phyloP scores from a whole-genome alignment of 1,139 yeast genomes.

The Candida tropicalis region DNA sequence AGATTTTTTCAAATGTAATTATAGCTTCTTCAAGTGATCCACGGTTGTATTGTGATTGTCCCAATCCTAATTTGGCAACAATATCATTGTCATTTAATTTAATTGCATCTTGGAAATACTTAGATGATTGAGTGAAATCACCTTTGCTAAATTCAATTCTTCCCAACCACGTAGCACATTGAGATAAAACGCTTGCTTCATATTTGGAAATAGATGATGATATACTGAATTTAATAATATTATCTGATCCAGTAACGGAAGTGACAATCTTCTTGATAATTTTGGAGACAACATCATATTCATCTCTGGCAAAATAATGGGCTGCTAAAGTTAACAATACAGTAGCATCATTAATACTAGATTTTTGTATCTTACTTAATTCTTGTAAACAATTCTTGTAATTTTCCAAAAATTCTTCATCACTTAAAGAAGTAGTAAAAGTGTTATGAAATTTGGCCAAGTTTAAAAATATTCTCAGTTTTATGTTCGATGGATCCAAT shows the following conservation, averaged over 20 bases:
- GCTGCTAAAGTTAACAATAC: conserved; percentile 48
- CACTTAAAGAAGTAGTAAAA: conserved; percentile 59
- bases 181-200: conserved; percentile 57
- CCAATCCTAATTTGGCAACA: conserved; percentile 79
- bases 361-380: conserved; percentile 31
- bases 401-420: conserved; percentile 55
- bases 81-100: conserved; percentile 62
- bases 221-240: conserved; percentile 20
- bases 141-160: conserved; percentile 64
- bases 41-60: conserved; percentile 79
- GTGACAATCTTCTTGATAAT: conserved; percentile 56
- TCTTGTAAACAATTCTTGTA: conserved; percentile 50
- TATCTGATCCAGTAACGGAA: conserved; percentile 25
- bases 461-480: conserved; percentile 67
- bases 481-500: conserved; percentile 60
- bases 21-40: conserved; percentile 82
- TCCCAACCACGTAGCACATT: conserved; percentile 85
- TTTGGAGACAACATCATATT: conserved; percentile 58
- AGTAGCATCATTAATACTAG: conserved; percentile 34
- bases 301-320: conserved; percentile 63
- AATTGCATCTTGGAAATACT: conserved; percentile 71
- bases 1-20: conserved; percentile 76
- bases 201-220: conserved; percentile 29
- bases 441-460: conserved; percentile 70
- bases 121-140: conserved; percentile 70